Percentiles rank a stretch among this genome's conserved stretches.
phyloP scores from a whole-genome alignment of 305 asterid species.

The Solanum chacoense region DNA sequence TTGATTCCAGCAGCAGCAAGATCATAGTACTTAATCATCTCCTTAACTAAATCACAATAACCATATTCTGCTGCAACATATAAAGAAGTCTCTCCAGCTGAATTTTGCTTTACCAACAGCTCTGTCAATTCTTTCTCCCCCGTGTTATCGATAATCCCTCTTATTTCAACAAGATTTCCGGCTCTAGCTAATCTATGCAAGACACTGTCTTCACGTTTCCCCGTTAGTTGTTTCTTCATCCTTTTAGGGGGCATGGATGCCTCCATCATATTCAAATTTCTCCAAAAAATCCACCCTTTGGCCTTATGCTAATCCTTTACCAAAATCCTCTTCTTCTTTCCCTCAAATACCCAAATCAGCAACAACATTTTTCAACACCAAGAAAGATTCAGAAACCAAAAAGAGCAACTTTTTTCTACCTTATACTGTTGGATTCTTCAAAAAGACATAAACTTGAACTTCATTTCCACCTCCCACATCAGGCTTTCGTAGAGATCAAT shows the following conservation, averaged over 20 bases:
- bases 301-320: neutral
- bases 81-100: constrained; percentile 62
- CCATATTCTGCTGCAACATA: constrained; percentile 79
- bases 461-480: neutral
- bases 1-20: constrained; percentile 55
- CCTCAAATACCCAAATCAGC: constrained; percentile 7
- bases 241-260: constrained; percentile 38
- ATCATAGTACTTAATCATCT: constrained; percentile 51
- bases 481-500: neutral
- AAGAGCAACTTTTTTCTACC: neutral
- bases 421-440: neutral
- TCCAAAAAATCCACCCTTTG: neutral
- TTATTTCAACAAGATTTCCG: constrained; percentile 30
- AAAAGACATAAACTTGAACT: neutral
- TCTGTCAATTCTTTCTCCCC: constrained; percentile 27
- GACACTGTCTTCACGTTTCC: constrained; percentile 51
- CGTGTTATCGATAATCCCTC: constrained; percentile 13
- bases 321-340: constrained; percentile 2
- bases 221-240: constrained; percentile 63
- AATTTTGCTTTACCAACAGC: constrained; percentile 44
- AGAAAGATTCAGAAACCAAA: neutral
- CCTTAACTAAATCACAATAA: constrained; percentile 45
- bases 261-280: constrained; percentile 14
- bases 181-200: constrained; percentile 64
- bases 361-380: neutral